These are phyloP conservation scores for Lactuca saligna DNA, from an alignment of 129 eudicot species.

Conservation along the genomic window DNA sequence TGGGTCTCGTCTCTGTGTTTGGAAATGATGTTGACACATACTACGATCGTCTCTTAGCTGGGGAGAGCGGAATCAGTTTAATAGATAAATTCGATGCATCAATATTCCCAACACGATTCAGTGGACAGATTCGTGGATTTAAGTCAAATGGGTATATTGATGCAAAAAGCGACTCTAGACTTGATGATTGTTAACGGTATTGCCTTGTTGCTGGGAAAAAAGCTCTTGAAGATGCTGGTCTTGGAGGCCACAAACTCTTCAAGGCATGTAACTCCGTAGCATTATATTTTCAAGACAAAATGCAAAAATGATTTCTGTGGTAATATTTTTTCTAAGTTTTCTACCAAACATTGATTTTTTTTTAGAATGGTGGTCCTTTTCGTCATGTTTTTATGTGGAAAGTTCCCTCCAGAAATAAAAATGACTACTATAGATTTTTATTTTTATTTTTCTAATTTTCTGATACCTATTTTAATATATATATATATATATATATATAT, in stretches of 20 bases:
- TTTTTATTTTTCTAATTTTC: too few species aligned
- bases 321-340: too few species aligned
- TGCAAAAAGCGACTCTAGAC: slow-evolving; percentile 52
- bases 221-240: slow-evolving; percentile 69
- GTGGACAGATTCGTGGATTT: slow-evolving; percentile 78
- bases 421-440: too few species aligned
- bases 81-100: slow-evolving; percentile 82
- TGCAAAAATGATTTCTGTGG: too few species aligned
- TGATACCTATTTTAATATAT: too few species aligned
- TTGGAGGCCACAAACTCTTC: slow-evolving; percentile 40
- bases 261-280: background rate
- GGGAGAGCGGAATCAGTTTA: slow-evolving; percentile 57
- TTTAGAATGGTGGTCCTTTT: too few species aligned
- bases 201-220: slow-evolving; percentile 83
- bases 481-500: too few species aligned
- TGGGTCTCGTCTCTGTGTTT: slow-evolving; percentile 55
- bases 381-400: too few species aligned
- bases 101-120: slow-evolving; percentile 65
- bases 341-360: too few species aligned
- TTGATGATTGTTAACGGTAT: slow-evolving; percentile 69
- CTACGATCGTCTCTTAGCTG: slow-evolving; percentile 67
- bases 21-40: slow-evolving; percentile 68
- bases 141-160: slow-evolving; percentile 62
- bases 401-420: too few species aligned
- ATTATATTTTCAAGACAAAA: too few species aligned